Conservation (phyloP, 192 early-diverging fungal genomes). For the Lobosporangium transversale region DNA sequence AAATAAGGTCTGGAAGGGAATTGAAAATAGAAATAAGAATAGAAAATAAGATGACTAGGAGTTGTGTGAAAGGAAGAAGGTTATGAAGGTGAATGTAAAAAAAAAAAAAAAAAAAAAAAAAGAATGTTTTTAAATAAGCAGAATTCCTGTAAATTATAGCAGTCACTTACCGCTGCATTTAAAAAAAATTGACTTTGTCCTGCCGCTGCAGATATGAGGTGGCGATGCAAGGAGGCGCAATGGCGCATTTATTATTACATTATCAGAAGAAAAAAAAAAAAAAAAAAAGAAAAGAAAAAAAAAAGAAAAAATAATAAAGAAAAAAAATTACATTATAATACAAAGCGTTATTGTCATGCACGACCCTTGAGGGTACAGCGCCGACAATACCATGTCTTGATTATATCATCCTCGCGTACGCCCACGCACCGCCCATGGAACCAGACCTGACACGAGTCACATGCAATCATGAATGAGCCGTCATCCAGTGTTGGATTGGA, state of each 20-base stretch:
- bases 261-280: not conserved
- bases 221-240: not conserved
- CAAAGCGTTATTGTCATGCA: not conserved
- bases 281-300: conserved; percentile 16
- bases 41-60: too few relatives aligned
- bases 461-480: conserved; percentile 72
- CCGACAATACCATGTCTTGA: conserved; percentile 61
- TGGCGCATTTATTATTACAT: not conserved
- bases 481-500: conserved; percentile 66
- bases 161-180: too few relatives aligned
- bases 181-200: too few relatives aligned
- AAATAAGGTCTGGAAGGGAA: not conserved
- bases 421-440: conserved; percentile 70
- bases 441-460: conserved; percentile 69
- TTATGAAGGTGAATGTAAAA: not conserved
- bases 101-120: not conserved
- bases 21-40: not conserved
- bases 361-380: conserved; percentile 46
- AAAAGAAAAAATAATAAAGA: conserved; percentile 7
- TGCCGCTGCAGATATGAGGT: too few relatives aligned
- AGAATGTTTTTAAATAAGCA: too few relatives aligned
- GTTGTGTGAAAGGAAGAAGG: not conserved
- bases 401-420: conserved; percentile 53
- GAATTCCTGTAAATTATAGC: too few relatives aligned
- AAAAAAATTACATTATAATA: not conserved